A percentile compares a stretch with the other conserved stretches of the same genome.
Conservation (phyloP, 2,329 filamentous ascomycete genomes). For the Penicillium sclerotigenum region DNA sequence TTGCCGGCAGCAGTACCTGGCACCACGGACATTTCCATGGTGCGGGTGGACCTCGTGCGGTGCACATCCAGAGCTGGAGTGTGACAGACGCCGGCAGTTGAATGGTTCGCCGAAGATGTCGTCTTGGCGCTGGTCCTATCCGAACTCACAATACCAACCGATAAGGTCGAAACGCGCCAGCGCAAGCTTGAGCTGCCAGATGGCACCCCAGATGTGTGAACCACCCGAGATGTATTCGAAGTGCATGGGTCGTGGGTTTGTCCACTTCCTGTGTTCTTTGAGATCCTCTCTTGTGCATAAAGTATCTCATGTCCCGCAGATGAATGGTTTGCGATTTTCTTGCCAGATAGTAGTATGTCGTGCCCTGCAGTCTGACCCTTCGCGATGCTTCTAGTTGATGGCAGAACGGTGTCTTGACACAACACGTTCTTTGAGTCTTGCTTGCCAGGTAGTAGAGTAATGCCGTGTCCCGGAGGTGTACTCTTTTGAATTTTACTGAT, state of each 20-base stretch:
- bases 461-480: not conserved
- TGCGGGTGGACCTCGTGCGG: not conserved
- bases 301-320: not conserved
- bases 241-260: not conserved
- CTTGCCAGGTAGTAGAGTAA: not conserved
- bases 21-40: not conserved
- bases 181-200: constrained; percentile 3
- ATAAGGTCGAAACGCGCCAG: constrained; percentile 3
- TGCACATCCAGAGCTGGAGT: not conserved
- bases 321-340: not conserved
- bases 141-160: not conserved
- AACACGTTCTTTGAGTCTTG: not conserved
- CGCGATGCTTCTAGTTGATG: not conserved
- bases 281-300: not conserved
- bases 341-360: not conserved
- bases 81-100: not conserved
- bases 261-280: not conserved
- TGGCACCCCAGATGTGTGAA: not conserved
- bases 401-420: not conserved
- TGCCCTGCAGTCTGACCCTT: not conserved
- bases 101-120: not conserved
- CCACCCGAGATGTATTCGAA: not conserved
- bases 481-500: not conserved
- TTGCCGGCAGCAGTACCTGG: not conserved
- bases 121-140: not conserved